Conservation (phyloP, 768 basidiomycete genomes). For the Candolleomyces aberdarensis region DNA sequence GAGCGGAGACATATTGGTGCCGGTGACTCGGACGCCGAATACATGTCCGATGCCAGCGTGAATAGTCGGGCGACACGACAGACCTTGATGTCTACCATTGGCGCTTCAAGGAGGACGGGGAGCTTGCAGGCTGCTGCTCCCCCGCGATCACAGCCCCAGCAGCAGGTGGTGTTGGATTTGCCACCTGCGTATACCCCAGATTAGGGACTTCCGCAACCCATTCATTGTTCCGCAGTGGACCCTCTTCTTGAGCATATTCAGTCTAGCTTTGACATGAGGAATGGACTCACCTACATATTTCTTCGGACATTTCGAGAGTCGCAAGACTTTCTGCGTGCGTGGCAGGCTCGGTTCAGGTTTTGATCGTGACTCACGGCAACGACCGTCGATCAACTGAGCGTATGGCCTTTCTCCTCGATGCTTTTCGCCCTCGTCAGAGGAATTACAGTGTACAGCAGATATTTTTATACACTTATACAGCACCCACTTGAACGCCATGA, state of each 20-base stretch:
- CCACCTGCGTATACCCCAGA: not conserved
- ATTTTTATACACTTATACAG: too few relatives aligned
- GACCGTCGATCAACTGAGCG: too few relatives aligned
- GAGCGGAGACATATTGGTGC: not conserved
- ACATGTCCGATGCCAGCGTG: slow-evolving; percentile 1
- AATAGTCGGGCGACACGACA: not conserved
- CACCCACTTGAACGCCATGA: too few relatives aligned
- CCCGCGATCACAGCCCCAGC: not conserved
- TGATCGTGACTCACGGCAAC: too few relatives aligned
- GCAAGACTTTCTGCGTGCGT: too few relatives aligned
- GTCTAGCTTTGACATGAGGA: not conserved
- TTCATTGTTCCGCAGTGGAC: not conserved
- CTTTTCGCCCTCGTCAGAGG: too few relatives aligned
- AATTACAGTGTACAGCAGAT: too few relatives aligned
- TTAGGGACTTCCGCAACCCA: too few relatives aligned
- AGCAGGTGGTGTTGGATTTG: not conserved
- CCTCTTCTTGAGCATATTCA: not conserved
- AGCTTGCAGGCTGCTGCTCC: not conserved
- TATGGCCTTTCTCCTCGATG: too few relatives aligned
- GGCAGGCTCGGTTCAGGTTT: too few relatives aligned
- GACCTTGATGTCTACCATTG: not conserved
- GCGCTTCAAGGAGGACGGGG: not conserved
- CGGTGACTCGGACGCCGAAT: slow-evolving; percentile 1
- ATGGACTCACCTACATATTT: too few relatives aligned
- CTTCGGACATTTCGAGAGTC: too few relatives aligned